A percentile compares a stretch with the other conserved stretches of the same genome.
Evolutionary conservation across 2,329 filamentous ascomycete genomes (phyloP).

Genomic region (Penicillium sp.): DNA sequence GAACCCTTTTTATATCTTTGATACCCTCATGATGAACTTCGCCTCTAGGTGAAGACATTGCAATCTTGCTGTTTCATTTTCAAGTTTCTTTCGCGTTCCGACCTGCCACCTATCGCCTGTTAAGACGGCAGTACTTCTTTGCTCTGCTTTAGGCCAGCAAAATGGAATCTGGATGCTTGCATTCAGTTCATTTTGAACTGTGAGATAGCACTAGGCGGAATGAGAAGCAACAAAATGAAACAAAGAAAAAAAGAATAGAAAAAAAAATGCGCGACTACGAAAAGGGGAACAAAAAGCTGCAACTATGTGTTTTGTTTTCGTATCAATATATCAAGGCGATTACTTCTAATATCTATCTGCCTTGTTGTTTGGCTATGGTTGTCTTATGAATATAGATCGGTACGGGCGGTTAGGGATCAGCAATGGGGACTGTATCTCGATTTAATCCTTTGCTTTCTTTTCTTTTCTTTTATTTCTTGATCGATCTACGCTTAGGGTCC

Average conservation of each 20-base stretch:
- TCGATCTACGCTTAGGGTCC: constrained; percentile 8
- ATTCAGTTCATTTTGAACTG: not conserved
- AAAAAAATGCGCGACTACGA: constrained; percentile 4
- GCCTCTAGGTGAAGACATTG: constrained; percentile 6
- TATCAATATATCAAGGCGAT: not conserved
- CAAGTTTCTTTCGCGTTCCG: not conserved
- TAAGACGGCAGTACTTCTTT: not conserved
- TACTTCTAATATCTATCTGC: constrained; percentile 8
- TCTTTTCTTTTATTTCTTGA: constrained; percentile 1
- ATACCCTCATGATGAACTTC: constrained; percentile 15
- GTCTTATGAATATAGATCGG: constrained; percentile 17
- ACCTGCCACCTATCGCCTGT: not conserved
- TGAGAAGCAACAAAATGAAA: not conserved
- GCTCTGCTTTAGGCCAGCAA: not conserved
- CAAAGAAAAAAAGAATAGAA: not conserved
- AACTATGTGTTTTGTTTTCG: not conserved
- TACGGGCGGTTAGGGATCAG: constrained; percentile 16
- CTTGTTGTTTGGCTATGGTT: constrained; percentile 11
- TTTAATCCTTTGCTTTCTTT: not conserved
- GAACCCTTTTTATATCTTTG: constrained; percentile 22
- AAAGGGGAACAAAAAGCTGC: constrained; percentile 4
- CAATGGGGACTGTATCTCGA: constrained; percentile 7
- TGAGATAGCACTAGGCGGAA: not conserved
- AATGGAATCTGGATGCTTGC: not conserved
- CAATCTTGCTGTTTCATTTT: constrained; percentile 3